Conservation (phyloP, 2,329 filamentous ascomycete species). For the Epichloe baconii region DNA sequence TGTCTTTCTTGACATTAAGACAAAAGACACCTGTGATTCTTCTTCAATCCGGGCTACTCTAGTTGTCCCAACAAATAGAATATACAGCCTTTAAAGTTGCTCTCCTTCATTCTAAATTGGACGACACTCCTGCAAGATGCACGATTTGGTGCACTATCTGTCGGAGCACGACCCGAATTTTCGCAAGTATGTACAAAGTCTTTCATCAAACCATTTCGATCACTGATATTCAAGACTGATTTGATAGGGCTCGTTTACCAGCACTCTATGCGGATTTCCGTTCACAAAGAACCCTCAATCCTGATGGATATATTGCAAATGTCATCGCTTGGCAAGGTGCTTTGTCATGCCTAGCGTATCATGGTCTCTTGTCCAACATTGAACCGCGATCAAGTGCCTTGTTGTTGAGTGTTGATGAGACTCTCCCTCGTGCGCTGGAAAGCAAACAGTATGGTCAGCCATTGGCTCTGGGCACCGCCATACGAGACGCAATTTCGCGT, state of each 20-base stretch:
- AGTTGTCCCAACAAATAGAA: background rate
- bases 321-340: conserved; percentile 65
- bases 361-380: conserved; percentile 38
- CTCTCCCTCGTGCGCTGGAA: conserved; percentile 58
- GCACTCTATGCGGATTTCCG: conserved; percentile 84
- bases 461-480: conserved; percentile 63
- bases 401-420: conserved; percentile 42
- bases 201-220: background rate
- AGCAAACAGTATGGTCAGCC: conserved; percentile 70
- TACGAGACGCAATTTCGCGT: conserved; percentile 58
- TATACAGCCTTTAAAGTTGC: background rate
- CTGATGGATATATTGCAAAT: conserved; percentile 75
- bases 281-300: conserved; percentile 60
- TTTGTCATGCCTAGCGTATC: conserved; percentile 53
- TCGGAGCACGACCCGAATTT: conserved; percentile 49
- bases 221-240: background rate
- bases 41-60: too few relatives aligned
- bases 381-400: conserved; percentile 32
- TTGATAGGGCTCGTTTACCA: conserved; percentile 57
- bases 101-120: background rate
- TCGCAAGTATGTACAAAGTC: conserved; percentile 29
- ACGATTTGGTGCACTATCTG: conserved; percentile 56
- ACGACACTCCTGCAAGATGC: conserved; percentile 29
- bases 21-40: too few relatives aligned
- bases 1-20: too few relatives aligned